Conservation (phyloP, 2,329 filamentous ascomycete species). For the Cyclaneusma minus region DNA sequence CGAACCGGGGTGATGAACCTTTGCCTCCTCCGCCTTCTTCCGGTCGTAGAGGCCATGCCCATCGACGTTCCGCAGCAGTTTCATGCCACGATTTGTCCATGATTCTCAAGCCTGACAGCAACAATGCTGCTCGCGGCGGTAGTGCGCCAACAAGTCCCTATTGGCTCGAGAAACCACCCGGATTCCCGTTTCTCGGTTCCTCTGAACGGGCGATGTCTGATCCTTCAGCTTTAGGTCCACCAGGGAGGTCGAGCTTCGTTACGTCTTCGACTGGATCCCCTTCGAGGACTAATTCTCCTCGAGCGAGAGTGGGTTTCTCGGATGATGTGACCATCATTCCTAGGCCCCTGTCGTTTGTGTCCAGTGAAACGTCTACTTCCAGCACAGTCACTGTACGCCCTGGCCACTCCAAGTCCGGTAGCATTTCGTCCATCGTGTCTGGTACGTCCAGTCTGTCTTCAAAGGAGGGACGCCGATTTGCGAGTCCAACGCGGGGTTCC, state of each 20-base stretch:
- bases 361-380: constrained; percentile 70
- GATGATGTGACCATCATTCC: constrained; percentile 74
- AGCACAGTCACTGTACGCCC: constrained; percentile 54
- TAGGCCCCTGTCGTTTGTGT: constrained; percentile 68
- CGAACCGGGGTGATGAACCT: constrained; percentile 37
- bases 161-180: constrained; percentile 15
- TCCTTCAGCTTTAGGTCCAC: background rate
- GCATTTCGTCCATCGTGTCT: constrained; percentile 64
- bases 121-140: constrained; percentile 10
- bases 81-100: constrained; percentile 68
- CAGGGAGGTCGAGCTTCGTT: background rate
- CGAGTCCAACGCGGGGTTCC: constrained; percentile 22
- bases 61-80: constrained; percentile 60
- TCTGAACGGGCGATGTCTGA: constrained; percentile 4
- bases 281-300: constrained; percentile 20
- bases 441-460: constrained; percentile 26
- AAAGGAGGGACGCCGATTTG: constrained; percentile 24
- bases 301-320: constrained; percentile 65
- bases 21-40: constrained; percentile 38
- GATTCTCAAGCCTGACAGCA: constrained; percentile 35
- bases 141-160: constrained; percentile 28
- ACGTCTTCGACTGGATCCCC: constrained; percentile 3
- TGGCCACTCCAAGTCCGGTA: constrained; percentile 62
- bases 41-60: constrained; percentile 54
- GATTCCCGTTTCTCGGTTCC: constrained; percentile 9